Conservation (phyloP, 2,329 filamentous ascomycete species). For the Monosporascus ibericus region DNA sequence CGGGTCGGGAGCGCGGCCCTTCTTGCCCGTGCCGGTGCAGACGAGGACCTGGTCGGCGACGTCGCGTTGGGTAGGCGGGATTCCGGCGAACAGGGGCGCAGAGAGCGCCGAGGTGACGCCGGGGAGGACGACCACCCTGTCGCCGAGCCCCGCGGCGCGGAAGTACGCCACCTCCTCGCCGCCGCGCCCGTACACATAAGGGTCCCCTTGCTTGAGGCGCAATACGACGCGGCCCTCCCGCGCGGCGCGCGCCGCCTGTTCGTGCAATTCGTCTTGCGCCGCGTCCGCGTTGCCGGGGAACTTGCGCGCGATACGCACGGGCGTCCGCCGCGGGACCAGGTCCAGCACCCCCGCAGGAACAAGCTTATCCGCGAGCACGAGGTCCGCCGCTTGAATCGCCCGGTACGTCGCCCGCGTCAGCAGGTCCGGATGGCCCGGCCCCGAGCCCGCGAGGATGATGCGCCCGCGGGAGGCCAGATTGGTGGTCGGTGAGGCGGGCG, state of each 20-base stretch:
- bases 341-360: constrained; percentile 80
- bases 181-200: constrained; percentile 91
- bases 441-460: constrained; percentile 85
- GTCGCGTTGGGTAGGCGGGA: constrained; percentile 83
- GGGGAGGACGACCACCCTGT: constrained; percentile 65
- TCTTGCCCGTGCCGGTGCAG: constrained; percentile 93
- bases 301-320: constrained; percentile 88
- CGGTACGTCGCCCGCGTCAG: constrained; percentile 77
- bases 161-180: constrained; percentile 91
- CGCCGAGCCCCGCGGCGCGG: constrained; percentile 60
- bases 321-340: constrained; percentile 82
- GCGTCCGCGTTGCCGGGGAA: constrained; percentile 95
- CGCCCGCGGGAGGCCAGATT: constrained; percentile 42
- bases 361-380: constrained; percentile 82
- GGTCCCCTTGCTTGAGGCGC: constrained; percentile 91
- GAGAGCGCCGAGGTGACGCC: constrained; percentile 85
- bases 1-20: constrained; percentile 75
- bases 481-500: background rate
- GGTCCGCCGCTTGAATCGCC: constrained; percentile 66
- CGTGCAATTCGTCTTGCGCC: constrained; percentile 83
- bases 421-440: constrained; percentile 87
- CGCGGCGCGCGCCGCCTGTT: constrained; percentile 65
- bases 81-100: constrained; percentile 80
- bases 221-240: constrained; percentile 70
- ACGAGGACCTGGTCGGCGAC: constrained; percentile 89